These are phyloP conservation scores for Magnusiomyces ingens DNA, from an alignment of 1,139 yeast species.

Conservation along the genomic window DNA sequence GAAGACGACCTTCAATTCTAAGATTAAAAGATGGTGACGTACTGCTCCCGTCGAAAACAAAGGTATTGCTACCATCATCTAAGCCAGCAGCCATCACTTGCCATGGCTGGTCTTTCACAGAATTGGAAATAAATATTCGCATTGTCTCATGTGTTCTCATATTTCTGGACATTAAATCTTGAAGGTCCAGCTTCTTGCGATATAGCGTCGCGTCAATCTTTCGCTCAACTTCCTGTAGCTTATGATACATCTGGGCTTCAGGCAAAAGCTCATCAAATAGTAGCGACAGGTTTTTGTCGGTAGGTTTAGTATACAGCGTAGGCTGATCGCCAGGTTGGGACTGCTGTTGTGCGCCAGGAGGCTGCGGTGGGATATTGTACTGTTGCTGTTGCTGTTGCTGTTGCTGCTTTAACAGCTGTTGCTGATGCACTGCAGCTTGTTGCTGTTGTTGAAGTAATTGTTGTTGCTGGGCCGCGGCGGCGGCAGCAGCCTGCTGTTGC, in stretches of 20 bases:
- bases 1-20: slow-evolving; percentile 76
- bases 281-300: slow-evolving; percentile 61
- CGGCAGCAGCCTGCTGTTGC: background rate
- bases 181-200: slow-evolving; percentile 78
- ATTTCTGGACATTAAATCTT: slow-evolving; percentile 50
- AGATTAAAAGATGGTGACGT: slow-evolving; percentile 62
- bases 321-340: slow-evolving; percentile 3
- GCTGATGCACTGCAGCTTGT: background rate
- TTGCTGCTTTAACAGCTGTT: background rate
- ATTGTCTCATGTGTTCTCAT: slow-evolving; percentile 48
- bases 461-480: background rate
- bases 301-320: slow-evolving; percentile 43
- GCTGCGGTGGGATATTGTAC: background rate
- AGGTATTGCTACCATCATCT: slow-evolving; percentile 34
- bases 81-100: slow-evolving; percentile 38
- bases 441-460: slow-evolving; percentile 1
- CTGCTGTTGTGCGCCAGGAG: background rate
- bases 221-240: slow-evolving; percentile 69
- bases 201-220: slow-evolving; percentile 73
- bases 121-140: slow-evolving; percentile 77
- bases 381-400: background rate
- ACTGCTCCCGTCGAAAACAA: slow-evolving; percentile 30
- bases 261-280: slow-evolving; percentile 60
- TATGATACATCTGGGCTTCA: slow-evolving; percentile 63
- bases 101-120: slow-evolving; percentile 88